These are phyloP conservation scores for Medicago truncatula DNA, from an alignment of 306 rosid species.

Conservation along the genomic window DNA sequence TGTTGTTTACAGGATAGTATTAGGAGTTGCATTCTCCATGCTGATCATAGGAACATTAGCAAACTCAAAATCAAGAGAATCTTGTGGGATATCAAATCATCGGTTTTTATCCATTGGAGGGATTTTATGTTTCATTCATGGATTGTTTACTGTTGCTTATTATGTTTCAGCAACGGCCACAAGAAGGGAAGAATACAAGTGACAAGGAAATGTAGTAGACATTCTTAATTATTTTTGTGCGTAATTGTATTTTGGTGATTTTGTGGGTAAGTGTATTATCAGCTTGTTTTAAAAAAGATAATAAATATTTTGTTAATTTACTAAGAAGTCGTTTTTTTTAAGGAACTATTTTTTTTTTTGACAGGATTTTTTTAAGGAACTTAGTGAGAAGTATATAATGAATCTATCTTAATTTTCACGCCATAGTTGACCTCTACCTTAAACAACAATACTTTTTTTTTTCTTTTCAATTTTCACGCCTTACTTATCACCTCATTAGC, in stretches of 20 bases:
- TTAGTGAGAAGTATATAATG: too few species aligned
- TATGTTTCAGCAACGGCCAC: slow-evolving; percentile 59
- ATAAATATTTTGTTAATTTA: too few species aligned
- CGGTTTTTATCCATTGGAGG: slow-evolving; percentile 76
- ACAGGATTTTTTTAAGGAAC: too few species aligned
- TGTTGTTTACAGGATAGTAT: slow-evolving; percentile 53
- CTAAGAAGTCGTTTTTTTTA: too few species aligned
- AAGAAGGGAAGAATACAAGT: slow-evolving; percentile 44
- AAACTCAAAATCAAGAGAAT: slow-evolving; percentile 69
- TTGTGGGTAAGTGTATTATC: neutral
- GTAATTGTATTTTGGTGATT: neutral
- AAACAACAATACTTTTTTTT: too few species aligned
- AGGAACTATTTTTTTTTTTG: too few species aligned
- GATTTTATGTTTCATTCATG: slow-evolving; percentile 78
- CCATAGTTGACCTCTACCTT: too few species aligned
- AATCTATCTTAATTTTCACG: too few species aligned
- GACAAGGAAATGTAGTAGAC: slow-evolving; percentile 3
- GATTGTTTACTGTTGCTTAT: slow-evolving; percentile 60
- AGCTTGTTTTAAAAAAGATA: neutral
- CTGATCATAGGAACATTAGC: slow-evolving; percentile 62
- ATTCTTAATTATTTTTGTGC: neutral
- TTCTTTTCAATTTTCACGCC: too few species aligned
- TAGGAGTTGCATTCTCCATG: slow-evolving; percentile 60
- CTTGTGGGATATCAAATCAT: slow-evolving; percentile 64
- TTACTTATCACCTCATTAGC: too few species aligned